These are phyloP conservation scores for Malassezia sp. DNA, from an alignment of 1,284 basidiomycete genomes.

Conservation along the genomic window DNA sequence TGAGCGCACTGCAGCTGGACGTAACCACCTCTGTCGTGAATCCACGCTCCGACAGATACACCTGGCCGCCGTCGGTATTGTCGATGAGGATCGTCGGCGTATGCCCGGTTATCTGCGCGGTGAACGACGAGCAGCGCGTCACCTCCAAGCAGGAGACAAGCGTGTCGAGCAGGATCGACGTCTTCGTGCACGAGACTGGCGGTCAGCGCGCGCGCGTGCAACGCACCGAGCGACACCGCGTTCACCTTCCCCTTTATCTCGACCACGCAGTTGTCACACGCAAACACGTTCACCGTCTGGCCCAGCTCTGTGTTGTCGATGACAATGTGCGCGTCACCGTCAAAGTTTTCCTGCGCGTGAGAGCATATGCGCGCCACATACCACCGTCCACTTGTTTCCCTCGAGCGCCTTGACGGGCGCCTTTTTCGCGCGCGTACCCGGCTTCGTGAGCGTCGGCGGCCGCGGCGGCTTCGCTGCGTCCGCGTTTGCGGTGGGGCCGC, in stretches of 20 bases:
- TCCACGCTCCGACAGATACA: slow-evolving; percentile 78
- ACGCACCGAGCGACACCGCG: slow-evolving; percentile 73
- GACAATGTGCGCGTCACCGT: slow-evolving; percentile 64
- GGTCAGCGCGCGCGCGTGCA: background rate
- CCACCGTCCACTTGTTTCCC: slow-evolving; percentile 86
- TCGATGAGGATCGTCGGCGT: slow-evolving; percentile 89
- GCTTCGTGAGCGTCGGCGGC: slow-evolving; percentile 29
- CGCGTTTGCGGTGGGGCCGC: background rate
- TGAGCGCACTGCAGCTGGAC: slow-evolving; percentile 87
- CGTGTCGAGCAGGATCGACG: slow-evolving; percentile 75
- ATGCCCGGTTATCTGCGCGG: slow-evolving; percentile 76
- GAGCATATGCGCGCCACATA: slow-evolving; percentile 51
- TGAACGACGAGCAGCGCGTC: slow-evolving; percentile 83
- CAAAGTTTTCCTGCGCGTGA: slow-evolving; percentile 74
- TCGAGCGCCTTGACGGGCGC: slow-evolving; percentile 81
- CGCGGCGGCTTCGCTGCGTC: slow-evolving; percentile 21
- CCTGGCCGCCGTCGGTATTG: slow-evolving; percentile 84
- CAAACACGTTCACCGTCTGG: slow-evolving; percentile 80
- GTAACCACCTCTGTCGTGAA: slow-evolving; percentile 78
- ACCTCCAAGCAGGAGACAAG: slow-evolving; percentile 79
- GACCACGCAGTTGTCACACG: slow-evolving; percentile 79
- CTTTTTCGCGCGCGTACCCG: slow-evolving; percentile 56
- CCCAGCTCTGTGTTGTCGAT: slow-evolving; percentile 69
- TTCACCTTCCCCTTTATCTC: slow-evolving; percentile 89
- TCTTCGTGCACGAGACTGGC: slow-evolving; percentile 84